Evolutionary conservation across 164 flowering plant genomes (phyloP).

Genomic region (Umbilicus rupestris): DNA sequence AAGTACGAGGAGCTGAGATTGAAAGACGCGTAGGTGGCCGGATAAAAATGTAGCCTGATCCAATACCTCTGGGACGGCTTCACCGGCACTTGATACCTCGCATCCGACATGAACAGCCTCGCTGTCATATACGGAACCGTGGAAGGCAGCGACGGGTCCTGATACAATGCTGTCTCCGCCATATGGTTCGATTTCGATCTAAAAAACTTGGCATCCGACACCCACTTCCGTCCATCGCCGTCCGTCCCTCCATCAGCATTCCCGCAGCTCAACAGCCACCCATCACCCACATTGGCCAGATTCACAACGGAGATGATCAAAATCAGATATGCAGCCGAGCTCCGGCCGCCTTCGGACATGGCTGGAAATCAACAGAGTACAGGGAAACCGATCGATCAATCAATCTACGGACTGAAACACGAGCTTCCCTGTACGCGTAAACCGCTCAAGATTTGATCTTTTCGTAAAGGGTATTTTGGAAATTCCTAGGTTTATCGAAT

Average conservation of each 20-base stretch:
- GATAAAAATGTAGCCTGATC: conserved; percentile 72
- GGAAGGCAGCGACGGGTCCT: conserved; percentile 35
- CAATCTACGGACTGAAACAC: not conserved
- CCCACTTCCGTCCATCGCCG: not conserved
- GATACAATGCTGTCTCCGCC: conserved; percentile 17
- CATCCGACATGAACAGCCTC: conserved; percentile 24
- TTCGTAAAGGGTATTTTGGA: not conserved
- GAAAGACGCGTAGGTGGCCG: conserved; percentile 35
- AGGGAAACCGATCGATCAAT: not conserved
- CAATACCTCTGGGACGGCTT: conserved; percentile 17
- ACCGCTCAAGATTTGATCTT: not conserved
- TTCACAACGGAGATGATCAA: not conserved
- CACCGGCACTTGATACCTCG: conserved; percentile 21
- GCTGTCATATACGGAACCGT: conserved; percentile 36
- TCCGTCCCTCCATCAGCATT: conserved; percentile 4
- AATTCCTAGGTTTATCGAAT: not conserved
- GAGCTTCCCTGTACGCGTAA: not conserved
- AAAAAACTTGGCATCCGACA: conserved; percentile 1
- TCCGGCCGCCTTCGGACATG: not conserved
- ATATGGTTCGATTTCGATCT: not conserved
- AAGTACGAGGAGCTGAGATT: conserved; percentile 37
- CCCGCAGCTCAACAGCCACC: not conserved
- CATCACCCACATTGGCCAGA: not conserved
- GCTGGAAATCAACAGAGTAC: not conserved
- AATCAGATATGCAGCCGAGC: not conserved